These are phyloP conservation scores for Haberlea rhodopensis DNA, from an alignment of 257 asterid species.

Conservation along the genomic window DNA sequence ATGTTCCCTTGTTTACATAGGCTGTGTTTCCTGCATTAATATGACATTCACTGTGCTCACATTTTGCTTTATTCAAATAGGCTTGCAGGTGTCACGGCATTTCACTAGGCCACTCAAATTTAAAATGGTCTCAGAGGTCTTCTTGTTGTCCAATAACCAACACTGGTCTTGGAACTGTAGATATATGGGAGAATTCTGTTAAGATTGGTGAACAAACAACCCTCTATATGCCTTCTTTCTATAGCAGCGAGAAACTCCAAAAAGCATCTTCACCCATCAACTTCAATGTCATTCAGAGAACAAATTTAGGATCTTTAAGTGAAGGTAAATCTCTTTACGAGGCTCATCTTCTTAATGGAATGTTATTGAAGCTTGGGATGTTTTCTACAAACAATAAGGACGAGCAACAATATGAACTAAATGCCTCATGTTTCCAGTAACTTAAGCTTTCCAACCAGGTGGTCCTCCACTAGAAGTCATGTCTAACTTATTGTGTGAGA, in stretches of 20 bases:
- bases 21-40: conserved; percentile 17
- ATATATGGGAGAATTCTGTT: conserved; percentile 61
- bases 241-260: conserved; percentile 44
- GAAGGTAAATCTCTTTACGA: conserved; percentile 57
- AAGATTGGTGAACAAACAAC: conserved; percentile 70
- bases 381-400: conserved; percentile 5
- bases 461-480: neutral
- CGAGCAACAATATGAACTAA: neutral
- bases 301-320: conserved; percentile 60
- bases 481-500: conserved; percentile 9
- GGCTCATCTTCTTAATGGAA: conserved; percentile 20
- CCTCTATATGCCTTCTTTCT: conserved; percentile 85
- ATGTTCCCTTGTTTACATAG: conserved; percentile 22
- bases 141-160: conserved; percentile 60
- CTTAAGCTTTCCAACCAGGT: conserved; percentile 8
- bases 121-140: conserved; percentile 26
- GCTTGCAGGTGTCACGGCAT: conserved; percentile 91
- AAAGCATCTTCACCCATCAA: conserved; percentile 58
- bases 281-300: conserved; percentile 73
- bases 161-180: conserved; percentile 48
- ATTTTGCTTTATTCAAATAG: conserved; percentile 42
- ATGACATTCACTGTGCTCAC: conserved; percentile 25
- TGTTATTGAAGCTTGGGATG: conserved; percentile 18
- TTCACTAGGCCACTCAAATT: conserved; percentile 50
- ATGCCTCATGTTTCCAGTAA: neutral